These are phyloP conservation scores for Dittrichia graveolens DNA, from an alignment of 129 eudicot species.

Conservation along the genomic window DNA sequence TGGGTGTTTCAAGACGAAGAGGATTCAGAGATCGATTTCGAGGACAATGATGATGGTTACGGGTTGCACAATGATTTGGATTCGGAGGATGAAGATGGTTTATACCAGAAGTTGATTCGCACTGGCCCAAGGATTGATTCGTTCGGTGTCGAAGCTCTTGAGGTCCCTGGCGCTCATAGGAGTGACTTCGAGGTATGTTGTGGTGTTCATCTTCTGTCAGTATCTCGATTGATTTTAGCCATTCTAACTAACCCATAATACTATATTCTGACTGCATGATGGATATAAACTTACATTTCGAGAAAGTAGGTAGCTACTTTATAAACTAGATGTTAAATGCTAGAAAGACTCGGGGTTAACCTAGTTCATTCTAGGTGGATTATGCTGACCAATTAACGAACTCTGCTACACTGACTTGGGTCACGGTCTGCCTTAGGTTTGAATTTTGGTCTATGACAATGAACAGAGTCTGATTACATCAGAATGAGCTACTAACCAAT, in stretches of 20 bases:
- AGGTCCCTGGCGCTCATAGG: constrained; percentile 49
- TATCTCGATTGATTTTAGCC: no score
- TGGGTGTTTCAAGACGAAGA: constrained; percentile 76
- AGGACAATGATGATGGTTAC: constrained; percentile 32
- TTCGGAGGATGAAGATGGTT: constrained; percentile 60
- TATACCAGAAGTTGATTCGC: constrained; percentile 47
- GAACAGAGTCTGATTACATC: not conserved
- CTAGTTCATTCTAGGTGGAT: constrained; percentile 1
- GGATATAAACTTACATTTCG: not conserved
- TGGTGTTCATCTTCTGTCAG: constrained; percentile 4
- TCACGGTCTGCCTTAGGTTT: constrained; percentile 7
- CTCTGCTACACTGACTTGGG: not conserved
- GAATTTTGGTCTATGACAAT: constrained; percentile 6
- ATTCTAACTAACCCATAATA: not conserved
- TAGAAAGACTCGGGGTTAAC: not conserved
- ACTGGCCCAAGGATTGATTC: constrained; percentile 48
- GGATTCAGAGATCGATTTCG: constrained; percentile 54
- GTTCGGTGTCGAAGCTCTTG: constrained; percentile 49
- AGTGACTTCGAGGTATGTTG: constrained; percentile 44
- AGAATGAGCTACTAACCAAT: not conserved
- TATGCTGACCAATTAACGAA: not conserved
- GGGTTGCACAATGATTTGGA: constrained; percentile 36
- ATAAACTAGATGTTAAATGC: constrained; percentile 21
- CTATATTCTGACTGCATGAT: not conserved
- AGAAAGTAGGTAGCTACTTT: constrained; percentile 8